Base-by-base conservation (phyloP, 331 rosid genomes). In the Arachis monticola region DNA sequence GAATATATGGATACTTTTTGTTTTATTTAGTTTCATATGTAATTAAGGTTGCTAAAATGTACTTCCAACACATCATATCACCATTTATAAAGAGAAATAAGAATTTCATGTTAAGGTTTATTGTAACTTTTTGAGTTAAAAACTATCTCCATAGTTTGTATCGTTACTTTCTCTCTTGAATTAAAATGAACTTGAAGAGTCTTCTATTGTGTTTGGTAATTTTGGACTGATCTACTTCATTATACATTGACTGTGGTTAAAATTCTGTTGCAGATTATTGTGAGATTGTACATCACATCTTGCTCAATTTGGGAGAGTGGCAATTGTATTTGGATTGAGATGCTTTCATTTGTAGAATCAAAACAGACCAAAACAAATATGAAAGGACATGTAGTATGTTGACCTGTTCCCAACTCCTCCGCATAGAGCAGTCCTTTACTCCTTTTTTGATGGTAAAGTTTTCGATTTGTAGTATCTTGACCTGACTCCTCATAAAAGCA, bases 221-320 rank as follows among this genome's bases (percentile, higher is more conserved):
- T 78, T 68, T 68, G 5, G 60, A 69, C 59, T 27, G 53, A 45
- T 48, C 47, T 63, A 27, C 30, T 27, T 27, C 30, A 27, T 27
- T 27, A 27, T 27, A 27, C 30, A 14, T 59, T 79, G 47, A 79
- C 69, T 17, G 7, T 57, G 9, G 67, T 52, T 64, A 66, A 72
- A 75, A 71, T 44, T 67, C 30, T 56, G 50, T 62, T 80, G 80
- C 87, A 80, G 87, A 70, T 72, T 72, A 44, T 35, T 64, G 40
- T 35, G 80, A 76, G 75, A 11, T 64, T 84, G 80, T 73, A 52
- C 72, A 60, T 77, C 64, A 52, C 72, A 60, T 77, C 60, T 51
- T 61, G 64, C 67, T 80, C 48, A 78, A 64, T 65, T 76, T 72
- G 62, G 78, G 59, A 44, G 73, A 64, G 78, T 44, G 69, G 77